Evolutionary conservation across 495 filamentous ascomycete species (phyloP), one percentile per base, ranked within the genome.

Genomic region (Daldinia childiae): DNA sequence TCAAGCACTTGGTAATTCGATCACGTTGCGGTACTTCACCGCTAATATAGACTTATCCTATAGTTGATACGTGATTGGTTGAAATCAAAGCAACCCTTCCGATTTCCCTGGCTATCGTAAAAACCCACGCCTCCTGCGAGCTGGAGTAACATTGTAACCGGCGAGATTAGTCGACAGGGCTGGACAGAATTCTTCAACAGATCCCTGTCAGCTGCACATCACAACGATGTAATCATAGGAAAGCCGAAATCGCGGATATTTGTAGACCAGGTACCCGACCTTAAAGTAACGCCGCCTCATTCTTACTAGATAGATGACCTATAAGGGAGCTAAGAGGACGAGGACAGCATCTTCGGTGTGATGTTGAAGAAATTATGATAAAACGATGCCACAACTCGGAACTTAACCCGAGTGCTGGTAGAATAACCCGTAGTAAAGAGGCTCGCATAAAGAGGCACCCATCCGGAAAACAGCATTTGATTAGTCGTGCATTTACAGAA

Each of bases 141-240:
- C 15, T 62, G 26, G 36, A 29, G 15, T 59, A 5, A 52, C 21
- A 29, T 19, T 24, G 38, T 50, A 52, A 36, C 30, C 58, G 9
- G 19, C 56, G 21, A 64, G 41, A 56, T 64, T 17, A 36, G 30
- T 45, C 60, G 54, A 36, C 34, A 67, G 69, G 61, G 68, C 68
- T 64, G 52, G 63, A 32, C 41, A 30, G 34, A 54, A 29, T 69
- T 69, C 70, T 69, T 64, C 34, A 73, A 61, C 56, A 62, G 64
- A 58, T 64, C 51, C 55, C 54, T 58, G 50, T 29, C 48, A 48
- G 62, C 64, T 34, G 58, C 45, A 39, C 50, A 65, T 11, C 21
- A 50, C 45, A 30, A 61, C 14, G 51, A 24, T 57, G 50, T 57
- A 61, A 62, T 65, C 66, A 58, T 65, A 66, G 41, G 43, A 19